Evolutionary conservation across 768 basidiomycete species (phyloP).

Genomic region (Mycena galericulata): DNA sequence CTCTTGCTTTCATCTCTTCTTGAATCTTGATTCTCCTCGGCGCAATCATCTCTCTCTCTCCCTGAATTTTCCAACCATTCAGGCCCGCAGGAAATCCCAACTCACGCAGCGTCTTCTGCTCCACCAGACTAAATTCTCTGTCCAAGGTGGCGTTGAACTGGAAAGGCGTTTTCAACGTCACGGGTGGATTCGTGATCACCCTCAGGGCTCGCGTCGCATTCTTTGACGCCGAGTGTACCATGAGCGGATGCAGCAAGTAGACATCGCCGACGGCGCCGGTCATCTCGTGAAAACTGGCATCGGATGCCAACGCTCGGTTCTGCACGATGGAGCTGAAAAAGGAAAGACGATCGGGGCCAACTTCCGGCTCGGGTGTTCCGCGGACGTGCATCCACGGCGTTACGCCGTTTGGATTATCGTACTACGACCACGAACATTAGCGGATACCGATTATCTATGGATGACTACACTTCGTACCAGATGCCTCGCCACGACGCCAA

Average conservation of each 20-base stretch:
- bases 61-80: conserved; percentile 59
- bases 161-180: conserved; percentile 66
- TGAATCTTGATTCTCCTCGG: conserved; percentile 59
- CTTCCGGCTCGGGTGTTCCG: conserved; percentile 25
- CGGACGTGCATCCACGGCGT: conserved; percentile 33
- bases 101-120: conserved; percentile 67
- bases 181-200: conserved; percentile 76
- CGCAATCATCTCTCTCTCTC: conserved; percentile 59
- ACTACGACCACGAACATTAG: too few relatives aligned
- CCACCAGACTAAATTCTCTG: conserved; percentile 67
- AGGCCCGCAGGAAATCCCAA: conserved; percentile 55
- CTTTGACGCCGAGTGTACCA: conserved; percentile 74
- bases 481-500: conserved; percentile 61
- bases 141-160: conserved; percentile 58
- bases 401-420: conserved; percentile 29
- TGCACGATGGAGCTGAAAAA: conserved; percentile 52
- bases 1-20: conserved; percentile 62
- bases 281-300: conserved; percentile 62
- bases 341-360: conserved; percentile 9
- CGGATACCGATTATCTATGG: neutral
- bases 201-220: conserved; percentile 67
- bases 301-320: conserved; percentile 48
- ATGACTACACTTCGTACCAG: conserved; percentile 44
- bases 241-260: conserved; percentile 71
- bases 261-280: conserved; percentile 75